These are phyloP conservation scores for Murraya koenigii DNA, from an alignment of 345 rosid genomes.

Conservation along the genomic window DNA sequence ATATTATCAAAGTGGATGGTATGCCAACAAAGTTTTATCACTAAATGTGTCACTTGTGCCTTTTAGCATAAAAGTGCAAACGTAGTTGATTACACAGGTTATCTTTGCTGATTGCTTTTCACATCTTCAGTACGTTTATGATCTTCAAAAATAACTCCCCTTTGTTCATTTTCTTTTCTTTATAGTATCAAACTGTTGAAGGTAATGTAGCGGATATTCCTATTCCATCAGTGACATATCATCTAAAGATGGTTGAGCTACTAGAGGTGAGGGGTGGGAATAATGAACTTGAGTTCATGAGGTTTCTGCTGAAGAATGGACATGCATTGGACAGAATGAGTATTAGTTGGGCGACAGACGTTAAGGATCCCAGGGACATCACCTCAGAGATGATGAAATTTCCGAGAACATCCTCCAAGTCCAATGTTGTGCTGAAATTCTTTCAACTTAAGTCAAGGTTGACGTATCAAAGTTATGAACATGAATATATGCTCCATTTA, in stretches of 20 bases:
- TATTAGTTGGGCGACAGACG: not conserved
- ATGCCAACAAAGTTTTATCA: not conserved
- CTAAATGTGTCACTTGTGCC: not conserved
- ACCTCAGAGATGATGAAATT: not conserved
- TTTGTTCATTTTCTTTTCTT: not conserved
- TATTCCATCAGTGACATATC: not conserved
- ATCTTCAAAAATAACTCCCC: not conserved
- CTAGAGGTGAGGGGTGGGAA: not conserved
- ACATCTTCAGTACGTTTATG: not conserved
- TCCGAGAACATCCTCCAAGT: not conserved
- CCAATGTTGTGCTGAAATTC: not conserved
- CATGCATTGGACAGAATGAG: not conserved
- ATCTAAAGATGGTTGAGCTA: constrained; percentile 1
- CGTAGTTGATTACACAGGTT: not conserved
- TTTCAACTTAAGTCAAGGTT: too few relatives aligned
- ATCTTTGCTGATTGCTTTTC: not conserved
- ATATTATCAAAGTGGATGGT: too few relatives aligned
- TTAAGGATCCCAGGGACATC: not conserved
- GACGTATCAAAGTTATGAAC: not conserved
- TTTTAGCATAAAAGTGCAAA: not conserved
- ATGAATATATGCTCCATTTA: not conserved
- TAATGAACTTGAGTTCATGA: constrained; percentile 3
- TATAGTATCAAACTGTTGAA: not conserved
- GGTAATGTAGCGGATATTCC: not conserved
- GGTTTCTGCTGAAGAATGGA: constrained; percentile 4